Conservation (phyloP, 768 basidiomycete genomes). For the Hemileccinum rubropunctum region DNA sequence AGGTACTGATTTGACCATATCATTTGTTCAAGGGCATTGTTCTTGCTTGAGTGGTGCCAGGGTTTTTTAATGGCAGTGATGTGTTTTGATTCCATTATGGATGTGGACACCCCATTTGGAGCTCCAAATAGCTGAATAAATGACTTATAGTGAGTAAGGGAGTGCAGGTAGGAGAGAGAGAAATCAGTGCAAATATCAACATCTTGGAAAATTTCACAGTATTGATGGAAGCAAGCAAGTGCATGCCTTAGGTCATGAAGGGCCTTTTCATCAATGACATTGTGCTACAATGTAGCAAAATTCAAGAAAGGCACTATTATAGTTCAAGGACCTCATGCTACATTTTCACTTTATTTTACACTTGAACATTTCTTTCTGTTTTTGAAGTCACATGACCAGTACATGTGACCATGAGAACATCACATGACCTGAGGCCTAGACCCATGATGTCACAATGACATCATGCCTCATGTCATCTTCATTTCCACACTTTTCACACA, state of each 20-base stretch:
- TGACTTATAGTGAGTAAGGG: constrained; percentile 28
- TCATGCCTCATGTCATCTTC: no score
- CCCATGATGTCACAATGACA: no score
- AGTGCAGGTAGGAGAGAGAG: constrained; percentile 33
- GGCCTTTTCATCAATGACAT: constrained; percentile 18
- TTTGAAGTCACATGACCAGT: no score
- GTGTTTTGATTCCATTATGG: constrained; percentile 37
- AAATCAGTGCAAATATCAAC: constrained; percentile 18
- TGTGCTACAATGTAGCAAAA: constrained; percentile 31
- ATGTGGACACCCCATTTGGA: constrained; percentile 35
- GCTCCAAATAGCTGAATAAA: constrained; percentile 31
- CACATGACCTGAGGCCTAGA: no score
- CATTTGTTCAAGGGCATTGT: constrained; percentile 22
- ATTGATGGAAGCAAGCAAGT: constrained; percentile 22
- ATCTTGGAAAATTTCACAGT: constrained; percentile 17
- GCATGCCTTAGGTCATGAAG: constrained; percentile 19
- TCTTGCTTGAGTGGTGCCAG: constrained; percentile 27
- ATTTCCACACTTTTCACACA: no score
- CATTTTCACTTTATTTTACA: no score
- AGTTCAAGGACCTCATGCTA: no score
- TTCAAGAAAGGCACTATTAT: no score
- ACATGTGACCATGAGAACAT: no score
- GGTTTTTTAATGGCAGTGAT: constrained; percentile 37
- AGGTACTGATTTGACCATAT: background rate
- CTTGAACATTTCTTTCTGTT: no score